Evolutionary conservation across 2,329 filamentous ascomycete genomes (phyloP), one percentile per base, ranked within the genome.

Genomic region (Fonsecaea monophora): DNA sequence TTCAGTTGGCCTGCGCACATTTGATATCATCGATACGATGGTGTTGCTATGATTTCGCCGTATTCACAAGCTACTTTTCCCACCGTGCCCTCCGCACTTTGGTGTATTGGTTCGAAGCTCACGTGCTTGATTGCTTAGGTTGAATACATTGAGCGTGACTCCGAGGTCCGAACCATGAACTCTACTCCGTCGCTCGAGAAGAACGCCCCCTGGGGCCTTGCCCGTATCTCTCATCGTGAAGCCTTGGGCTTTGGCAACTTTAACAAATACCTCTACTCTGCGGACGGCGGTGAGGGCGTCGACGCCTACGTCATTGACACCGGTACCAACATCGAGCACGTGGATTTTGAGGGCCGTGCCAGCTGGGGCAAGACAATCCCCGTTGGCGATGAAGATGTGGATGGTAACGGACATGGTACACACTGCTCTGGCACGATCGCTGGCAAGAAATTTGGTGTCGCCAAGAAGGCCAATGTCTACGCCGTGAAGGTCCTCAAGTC

Each of bases 221-320:
- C 96, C 74, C 92, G 95, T 88, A 92, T 99, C 82, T 99, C 95
- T 38, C 95, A 99, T 85, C 92, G 95, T 74, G 86, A 95, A 72
- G 85, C 86, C 71, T 86, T 99, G 73, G 90, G 87, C 79, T 98
- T 99, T 78, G 90, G 91, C 74, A 58, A 64, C 53, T 98, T 95
- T 84, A 98, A 97, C 88, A 97, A 98, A 85, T 99, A 99, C 85
- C 87, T 98, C 42, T 99, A 95, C 80, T 87, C 93, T 65, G 85
- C 87, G 64, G 90, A 96, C 62, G 94, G 91, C 77, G 95, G 95
- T 79, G 94, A 98, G 85, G 96, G 95, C 79, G 95, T 99, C 74
- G 95, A 99, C 81, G 95, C 95, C 77, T 99, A 99, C 78, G 91
- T 99, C 72, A 97, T 99, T 77, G 95, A 99, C 83, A 99, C 95